These are phyloP conservation scores for Austroboletus niveus DNA, from an alignment of 1,284 basidiomycete species.

Conservation along the genomic window DNA sequence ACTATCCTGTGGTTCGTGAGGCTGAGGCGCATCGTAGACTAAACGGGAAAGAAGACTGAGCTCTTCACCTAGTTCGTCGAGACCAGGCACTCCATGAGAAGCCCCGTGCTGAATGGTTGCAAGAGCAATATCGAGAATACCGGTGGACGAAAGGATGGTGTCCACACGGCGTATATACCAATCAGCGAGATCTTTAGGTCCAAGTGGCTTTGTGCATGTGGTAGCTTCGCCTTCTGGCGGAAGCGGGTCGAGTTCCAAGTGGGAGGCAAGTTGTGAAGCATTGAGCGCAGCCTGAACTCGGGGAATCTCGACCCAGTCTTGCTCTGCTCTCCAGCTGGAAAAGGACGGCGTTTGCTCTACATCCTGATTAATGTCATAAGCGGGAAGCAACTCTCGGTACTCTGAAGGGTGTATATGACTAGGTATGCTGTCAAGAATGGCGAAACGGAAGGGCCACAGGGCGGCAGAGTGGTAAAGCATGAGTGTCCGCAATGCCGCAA, in stretches of 20 bases:
- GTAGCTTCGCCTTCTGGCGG: slow-evolving; percentile 1
- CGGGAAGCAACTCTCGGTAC: slow-evolving; percentile 65
- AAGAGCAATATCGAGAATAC: slow-evolving; percentile 78
- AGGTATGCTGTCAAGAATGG: slow-evolving; percentile 72
- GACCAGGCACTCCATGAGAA: slow-evolving; percentile 70
- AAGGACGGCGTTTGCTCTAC: slow-evolving; percentile 39
- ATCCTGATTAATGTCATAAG: slow-evolving; percentile 47
- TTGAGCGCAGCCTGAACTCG: slow-evolving; percentile 43
- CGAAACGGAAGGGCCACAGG: slow-evolving; percentile 70
- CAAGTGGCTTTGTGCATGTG: slow-evolving; percentile 9
- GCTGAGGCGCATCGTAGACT: slow-evolving; percentile 73
- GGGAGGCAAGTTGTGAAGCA: slow-evolving; percentile 16
- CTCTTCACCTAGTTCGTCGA: slow-evolving; percentile 89
- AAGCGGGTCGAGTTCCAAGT: slow-evolving; percentile 8
- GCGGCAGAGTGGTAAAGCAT: slow-evolving; percentile 51
- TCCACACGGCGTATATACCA: slow-evolving; percentile 79
- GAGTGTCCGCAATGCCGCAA: slow-evolving; percentile 58
- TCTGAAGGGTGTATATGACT: slow-evolving; percentile 64
- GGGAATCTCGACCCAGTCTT: slow-evolving; percentile 56
- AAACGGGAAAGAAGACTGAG: slow-evolving; percentile 81
- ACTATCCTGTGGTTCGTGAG: slow-evolving; percentile 35
- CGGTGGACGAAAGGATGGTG: slow-evolving; percentile 60
- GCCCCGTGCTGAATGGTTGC: slow-evolving; percentile 83
- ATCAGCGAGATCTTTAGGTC: slow-evolving; percentile 45
- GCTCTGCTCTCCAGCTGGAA: slow-evolving; percentile 46